phyloP scores from a whole-genome alignment of 176 grass and related monocot species.

The Oryza rufipogon region DNA sequence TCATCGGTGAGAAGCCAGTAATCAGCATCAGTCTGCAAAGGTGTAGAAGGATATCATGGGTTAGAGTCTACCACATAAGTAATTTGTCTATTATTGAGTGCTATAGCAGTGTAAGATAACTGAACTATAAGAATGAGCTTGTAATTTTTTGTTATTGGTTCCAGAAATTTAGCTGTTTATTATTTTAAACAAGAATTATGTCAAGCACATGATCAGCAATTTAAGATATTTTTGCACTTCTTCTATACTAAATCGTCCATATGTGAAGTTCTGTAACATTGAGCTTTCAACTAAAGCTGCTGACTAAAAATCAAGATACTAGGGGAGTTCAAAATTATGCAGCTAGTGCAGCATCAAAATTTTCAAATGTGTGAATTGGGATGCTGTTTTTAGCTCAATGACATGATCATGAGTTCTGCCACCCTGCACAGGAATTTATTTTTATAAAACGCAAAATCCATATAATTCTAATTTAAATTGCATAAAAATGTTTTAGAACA shows the following conservation, averaged over 20 bases:
- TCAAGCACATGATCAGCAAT: not conserved
- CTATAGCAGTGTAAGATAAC: constrained; percentile 16
- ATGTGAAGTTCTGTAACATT: not conserved
- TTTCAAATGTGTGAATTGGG: not conserved
- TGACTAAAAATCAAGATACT: constrained; percentile 20
- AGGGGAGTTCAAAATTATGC: constrained; percentile 11
- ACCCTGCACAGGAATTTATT: constrained; percentile 17
- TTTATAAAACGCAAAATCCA: constrained; percentile 3
- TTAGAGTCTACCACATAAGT: not conserved
- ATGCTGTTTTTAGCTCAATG: constrained; percentile 18
- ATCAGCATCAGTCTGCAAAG: constrained; percentile 74
- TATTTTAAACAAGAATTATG: constrained; percentile 7
- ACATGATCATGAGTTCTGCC: not conserved
- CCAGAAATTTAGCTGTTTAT: constrained; percentile 8
- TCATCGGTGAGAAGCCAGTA: constrained; percentile 86
- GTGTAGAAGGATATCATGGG: constrained; percentile 18
- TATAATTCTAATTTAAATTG: constrained; percentile 44
- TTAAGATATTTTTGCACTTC: not conserved
- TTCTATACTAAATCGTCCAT: not conserved
- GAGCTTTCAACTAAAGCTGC: not conserved
- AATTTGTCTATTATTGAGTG: not conserved
- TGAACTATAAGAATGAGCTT: not conserved
- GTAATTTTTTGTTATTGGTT: not conserved
- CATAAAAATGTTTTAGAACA: constrained; percentile 44
- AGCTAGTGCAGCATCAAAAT: constrained; percentile 10